These are phyloP conservation scores for Phytophthora cajani DNA, from an alignment of 352 stramenopile species.

Conservation along the genomic window DNA sequence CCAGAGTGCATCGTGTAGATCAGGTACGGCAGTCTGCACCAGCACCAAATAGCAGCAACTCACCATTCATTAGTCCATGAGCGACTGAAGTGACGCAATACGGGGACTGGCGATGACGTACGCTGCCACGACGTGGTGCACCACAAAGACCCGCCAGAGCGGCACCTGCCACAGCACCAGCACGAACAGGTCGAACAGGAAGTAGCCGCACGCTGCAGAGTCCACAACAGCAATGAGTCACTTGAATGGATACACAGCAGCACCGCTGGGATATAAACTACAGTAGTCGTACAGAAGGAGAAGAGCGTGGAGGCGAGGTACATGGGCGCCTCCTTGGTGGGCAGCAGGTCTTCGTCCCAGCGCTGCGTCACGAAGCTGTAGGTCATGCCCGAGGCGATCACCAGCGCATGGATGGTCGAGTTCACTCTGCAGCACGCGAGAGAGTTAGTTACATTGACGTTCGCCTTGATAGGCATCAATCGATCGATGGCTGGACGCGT, in stretches of 20 bases:
- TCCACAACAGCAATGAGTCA: not conserved
- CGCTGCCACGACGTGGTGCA: conserved; percentile 82
- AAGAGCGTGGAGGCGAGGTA: conserved; percentile 67
- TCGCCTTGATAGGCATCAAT: not conserved
- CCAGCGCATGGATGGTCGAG: conserved; percentile 77
- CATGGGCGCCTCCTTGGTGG: conserved; percentile 54
- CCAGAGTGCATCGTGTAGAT: conserved; percentile 84
- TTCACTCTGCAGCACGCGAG: conserved; percentile 55
- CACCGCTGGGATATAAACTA: not conserved
- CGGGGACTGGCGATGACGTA: conserved; percentile 43
- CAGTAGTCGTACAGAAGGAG: conserved; percentile 69
- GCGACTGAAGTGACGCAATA: not conserved
- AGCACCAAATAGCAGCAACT: not conserved
- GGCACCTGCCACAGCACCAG: conserved; percentile 75
- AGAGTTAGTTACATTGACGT: too few relatives aligned
- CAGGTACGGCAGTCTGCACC: conserved; percentile 72
- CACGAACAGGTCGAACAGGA: conserved; percentile 83
- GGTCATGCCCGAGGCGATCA: conserved; percentile 70
- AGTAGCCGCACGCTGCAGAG: conserved; percentile 77
- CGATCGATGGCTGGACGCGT: not conserved
- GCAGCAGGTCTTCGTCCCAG: conserved; percentile 72
- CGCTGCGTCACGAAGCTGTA: conserved; percentile 66
- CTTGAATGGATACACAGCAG: not conserved
- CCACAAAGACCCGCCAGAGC: conserved; percentile 79
- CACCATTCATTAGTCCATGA: too few relatives aligned